Conservation (phyloP, 768 basidiomycete species). For the Mycena galericulata region DNA sequence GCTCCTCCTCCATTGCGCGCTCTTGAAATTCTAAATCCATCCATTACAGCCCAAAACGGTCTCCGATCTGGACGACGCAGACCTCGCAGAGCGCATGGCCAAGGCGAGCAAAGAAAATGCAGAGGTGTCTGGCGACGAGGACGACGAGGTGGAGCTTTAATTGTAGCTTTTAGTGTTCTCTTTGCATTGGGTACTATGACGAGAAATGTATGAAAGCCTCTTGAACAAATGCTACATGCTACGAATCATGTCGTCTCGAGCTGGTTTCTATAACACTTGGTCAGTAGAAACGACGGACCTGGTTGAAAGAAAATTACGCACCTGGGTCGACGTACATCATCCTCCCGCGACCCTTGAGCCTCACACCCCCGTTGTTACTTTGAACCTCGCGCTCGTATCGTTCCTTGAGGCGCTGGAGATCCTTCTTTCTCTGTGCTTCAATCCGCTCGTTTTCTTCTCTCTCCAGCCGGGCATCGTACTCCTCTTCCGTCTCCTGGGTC, state of each 20-base stretch:
- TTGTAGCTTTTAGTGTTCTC: neutral
- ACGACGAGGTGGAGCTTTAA: slow-evolving; percentile 68
- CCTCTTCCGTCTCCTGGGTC: slow-evolving; percentile 72
- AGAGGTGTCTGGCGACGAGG: slow-evolving; percentile 95
- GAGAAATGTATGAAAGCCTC: too few relatives aligned
- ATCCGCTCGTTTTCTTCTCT: slow-evolving; percentile 73
- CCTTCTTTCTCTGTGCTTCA: slow-evolving; percentile 57
- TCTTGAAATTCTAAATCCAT: neutral
- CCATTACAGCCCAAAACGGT: slow-evolving; percentile 90
- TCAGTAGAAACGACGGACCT: neutral
- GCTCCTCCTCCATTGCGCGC: neutral
- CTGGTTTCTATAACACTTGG: slow-evolving; percentile 11
- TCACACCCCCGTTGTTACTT: slow-evolving; percentile 58
- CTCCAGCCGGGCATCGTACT: slow-evolving; percentile 77
- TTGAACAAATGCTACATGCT: slow-evolving; percentile 28
- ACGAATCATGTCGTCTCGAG: slow-evolving; percentile 21
- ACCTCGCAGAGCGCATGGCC: slow-evolving; percentile 96
- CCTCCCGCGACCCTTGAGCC: slow-evolving; percentile 80
- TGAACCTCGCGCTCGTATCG: slow-evolving; percentile 47
- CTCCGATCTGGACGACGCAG: slow-evolving; percentile 97
- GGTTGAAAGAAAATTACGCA: slow-evolving; percentile 28
- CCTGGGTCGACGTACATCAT: slow-evolving; percentile 79
- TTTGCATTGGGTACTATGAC: neutral
- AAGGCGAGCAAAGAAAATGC: slow-evolving; percentile 94
- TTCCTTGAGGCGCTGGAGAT: slow-evolving; percentile 62